Evolutionary conservation across 1,139 yeast species (phyloP), one percentile per base, ranked within the genome.

Genomic region (Nakaseomyces nivariensis): DNA sequence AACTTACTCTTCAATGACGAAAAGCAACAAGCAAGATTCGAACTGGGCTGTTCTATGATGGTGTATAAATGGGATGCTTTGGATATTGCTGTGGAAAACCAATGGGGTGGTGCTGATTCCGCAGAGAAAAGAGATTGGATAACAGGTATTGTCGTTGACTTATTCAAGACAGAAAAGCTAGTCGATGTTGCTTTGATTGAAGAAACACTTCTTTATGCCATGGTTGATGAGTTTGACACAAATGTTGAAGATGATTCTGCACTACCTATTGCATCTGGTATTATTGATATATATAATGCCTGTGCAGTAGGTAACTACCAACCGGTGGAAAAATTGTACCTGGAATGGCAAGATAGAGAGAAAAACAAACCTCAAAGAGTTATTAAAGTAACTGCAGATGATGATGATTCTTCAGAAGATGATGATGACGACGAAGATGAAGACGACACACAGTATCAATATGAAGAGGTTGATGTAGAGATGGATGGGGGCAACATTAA

Each of bases 71-170:
- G 98, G 98, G 95, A 88, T 54, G 92, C 86, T 44, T 73, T 92
- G 51, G 76, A 78, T 48, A 83, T 87, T 1, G 98, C 98, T 0
- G 98, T 94, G n/a, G 95, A 81, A n/a, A 87, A 86, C 64, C 73
- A 76, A 38, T 92, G 98, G 98, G 99, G 98, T 52, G 99, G 98
- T 1, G 80, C 95, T 13, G 86, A 86, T 45, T 84, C 95, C 10
- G 78, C 76, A 0, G 97, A 87, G 46, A 92, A 92, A 67, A 77
- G 99, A 62, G 98, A 92, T 64, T 94, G 98, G 98, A 76, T 90
- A 54, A 81, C 89, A 3, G 95, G 89, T 4, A 73, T 86, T 22
- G 78, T 90, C 2, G 79, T 88, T 44, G 97, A 89, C 42, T 72
- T 89, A 50, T 92, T 90, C 62, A 77, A 75, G 46, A 66, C 69